These are phyloP conservation scores for Penicillium corylophilum DNA, from an alignment of 2,329 filamentous ascomycete genomes.

Conservation along the genomic window DNA sequence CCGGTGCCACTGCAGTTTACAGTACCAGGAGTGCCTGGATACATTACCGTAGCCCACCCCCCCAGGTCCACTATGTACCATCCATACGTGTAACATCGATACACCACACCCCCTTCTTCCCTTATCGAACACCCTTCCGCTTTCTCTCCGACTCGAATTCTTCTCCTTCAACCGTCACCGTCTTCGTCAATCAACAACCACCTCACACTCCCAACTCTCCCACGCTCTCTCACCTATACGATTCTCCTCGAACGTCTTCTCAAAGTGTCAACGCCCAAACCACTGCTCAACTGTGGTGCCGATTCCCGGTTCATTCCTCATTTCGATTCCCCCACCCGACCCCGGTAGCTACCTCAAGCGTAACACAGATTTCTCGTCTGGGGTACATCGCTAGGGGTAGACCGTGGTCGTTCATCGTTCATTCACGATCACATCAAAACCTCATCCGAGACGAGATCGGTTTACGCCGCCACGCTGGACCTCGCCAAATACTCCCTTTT, in stretches of 20 bases:
- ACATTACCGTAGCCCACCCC: neutral
- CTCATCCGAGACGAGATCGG: neutral
- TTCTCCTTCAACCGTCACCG: neutral
- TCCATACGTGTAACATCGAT: neutral
- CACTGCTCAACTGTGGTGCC: conserved; percentile 15
- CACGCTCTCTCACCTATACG: neutral
- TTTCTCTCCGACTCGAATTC: neutral
- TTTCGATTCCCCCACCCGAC: conserved; percentile 16
- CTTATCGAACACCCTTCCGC: neutral
- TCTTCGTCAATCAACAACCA: neutral
- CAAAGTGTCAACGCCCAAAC: conserved; percentile 8
- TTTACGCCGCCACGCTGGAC: conserved; percentile 21
- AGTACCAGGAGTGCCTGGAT: neutral
- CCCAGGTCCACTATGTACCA: neutral
- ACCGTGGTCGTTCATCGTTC: conserved; percentile 25
- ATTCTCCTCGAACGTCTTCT: neutral
- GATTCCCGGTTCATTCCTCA: conserved; percentile 12
- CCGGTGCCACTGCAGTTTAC: neutral
- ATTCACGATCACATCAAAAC: conserved; percentile 6
- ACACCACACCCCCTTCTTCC: neutral
- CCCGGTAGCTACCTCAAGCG: conserved; percentile 39
- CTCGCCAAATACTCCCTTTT: conserved; percentile 15
- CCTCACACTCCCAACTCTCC: neutral
- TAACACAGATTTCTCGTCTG: conserved; percentile 39
- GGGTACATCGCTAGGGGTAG: conserved; percentile 40